Conservation (phyloP, 768 basidiomycete species). For the Amylocystis lapponica region DNA sequence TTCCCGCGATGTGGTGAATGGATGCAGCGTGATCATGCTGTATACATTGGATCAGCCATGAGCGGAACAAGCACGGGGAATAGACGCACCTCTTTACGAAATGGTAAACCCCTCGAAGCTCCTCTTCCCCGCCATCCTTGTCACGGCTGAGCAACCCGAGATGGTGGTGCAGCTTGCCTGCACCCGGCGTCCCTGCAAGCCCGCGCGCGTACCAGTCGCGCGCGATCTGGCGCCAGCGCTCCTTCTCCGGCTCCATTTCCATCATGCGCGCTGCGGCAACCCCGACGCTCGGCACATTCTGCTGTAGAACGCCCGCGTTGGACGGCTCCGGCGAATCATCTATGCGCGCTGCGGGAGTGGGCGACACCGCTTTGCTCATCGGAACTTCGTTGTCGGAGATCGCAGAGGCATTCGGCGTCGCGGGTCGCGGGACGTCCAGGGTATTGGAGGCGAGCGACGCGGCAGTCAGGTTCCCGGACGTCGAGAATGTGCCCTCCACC, state of each 20-base stretch:
- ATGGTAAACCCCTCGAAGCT: conserved; percentile 84
- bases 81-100: conserved; percentile 82
- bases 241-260: conserved; percentile 87
- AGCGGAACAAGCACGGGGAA: conserved; percentile 1
- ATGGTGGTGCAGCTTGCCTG: conserved; percentile 92
- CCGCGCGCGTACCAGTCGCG: conserved; percentile 91
- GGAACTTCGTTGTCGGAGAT: conserved; percentile 10
- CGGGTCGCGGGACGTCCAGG: conserved; percentile 20
- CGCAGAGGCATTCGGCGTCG: conserved; percentile 7
- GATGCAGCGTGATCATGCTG: conserved; percentile 89
- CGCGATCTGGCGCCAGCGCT: conserved; percentile 86
- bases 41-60: conserved; percentile 1
- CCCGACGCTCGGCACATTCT: conserved; percentile 65
- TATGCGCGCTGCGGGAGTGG: conserved; percentile 19
- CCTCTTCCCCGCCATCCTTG: conserved; percentile 80
- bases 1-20: conserved; percentile 84
- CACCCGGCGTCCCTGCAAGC: conserved; percentile 85
- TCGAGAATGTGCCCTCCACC: conserved; percentile 43
- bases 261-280: conserved; percentile 73
- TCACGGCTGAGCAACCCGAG: conserved; percentile 85
- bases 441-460: conserved; percentile 29
- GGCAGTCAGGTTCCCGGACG: conserved; percentile 43
- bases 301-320: conserved; percentile 7
- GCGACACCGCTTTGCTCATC: conserved; percentile 14
- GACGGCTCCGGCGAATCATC: conserved; percentile 25